A percentile compares a stretch with the other conserved stretches of the same genome.
These are phyloP conservation scores for Amanita pallidorosea DNA, from an alignment of 768 basidiomycete species.

Conservation along the genomic window DNA sequence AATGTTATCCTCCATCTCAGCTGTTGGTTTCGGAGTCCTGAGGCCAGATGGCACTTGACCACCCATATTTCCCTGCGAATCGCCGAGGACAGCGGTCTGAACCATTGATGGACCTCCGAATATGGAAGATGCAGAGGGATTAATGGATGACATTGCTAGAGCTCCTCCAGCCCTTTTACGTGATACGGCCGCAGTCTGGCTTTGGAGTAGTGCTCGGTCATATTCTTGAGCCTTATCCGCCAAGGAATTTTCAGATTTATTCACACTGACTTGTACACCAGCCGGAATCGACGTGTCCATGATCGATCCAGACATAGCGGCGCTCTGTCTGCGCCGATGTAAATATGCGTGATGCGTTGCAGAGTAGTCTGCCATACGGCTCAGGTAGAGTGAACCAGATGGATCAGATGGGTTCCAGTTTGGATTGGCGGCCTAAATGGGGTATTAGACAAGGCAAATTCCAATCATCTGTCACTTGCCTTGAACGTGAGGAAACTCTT, in stretches of 20 bases:
- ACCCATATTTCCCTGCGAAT: constrained; percentile 53
- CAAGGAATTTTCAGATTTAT: constrained; percentile 24
- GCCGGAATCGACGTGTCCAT: constrained; percentile 12
- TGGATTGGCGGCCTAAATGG: constrained; percentile 71
- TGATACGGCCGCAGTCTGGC: constrained; percentile 43
- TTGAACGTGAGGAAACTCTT: constrained; percentile 96
- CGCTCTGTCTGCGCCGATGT: constrained; percentile 25
- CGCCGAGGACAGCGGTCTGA: constrained; percentile 64
- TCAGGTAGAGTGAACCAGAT: constrained; percentile 82
- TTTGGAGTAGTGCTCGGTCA: constrained; percentile 64
- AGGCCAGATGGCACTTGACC: not conserved
- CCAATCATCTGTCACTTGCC: constrained; percentile 18
- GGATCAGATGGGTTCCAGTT: constrained; percentile 94
- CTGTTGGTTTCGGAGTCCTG: not conserved
- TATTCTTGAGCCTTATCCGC: constrained; percentile 59
- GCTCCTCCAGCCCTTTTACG: constrained; percentile 31
- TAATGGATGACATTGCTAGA: constrained; percentile 37
- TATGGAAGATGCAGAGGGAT: constrained; percentile 30
- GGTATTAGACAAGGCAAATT: not conserved
- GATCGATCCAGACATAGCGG: constrained; percentile 10
- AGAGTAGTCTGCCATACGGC: constrained; percentile 65
- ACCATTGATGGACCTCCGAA: constrained; percentile 46
- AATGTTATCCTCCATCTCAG: constrained; percentile 11
- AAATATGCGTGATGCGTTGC: constrained; percentile 29
- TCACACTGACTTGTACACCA: constrained; percentile 21